Base-by-base conservation (phyloP, 75 land plant genomes). In the Pinus albicaulis region DNA sequence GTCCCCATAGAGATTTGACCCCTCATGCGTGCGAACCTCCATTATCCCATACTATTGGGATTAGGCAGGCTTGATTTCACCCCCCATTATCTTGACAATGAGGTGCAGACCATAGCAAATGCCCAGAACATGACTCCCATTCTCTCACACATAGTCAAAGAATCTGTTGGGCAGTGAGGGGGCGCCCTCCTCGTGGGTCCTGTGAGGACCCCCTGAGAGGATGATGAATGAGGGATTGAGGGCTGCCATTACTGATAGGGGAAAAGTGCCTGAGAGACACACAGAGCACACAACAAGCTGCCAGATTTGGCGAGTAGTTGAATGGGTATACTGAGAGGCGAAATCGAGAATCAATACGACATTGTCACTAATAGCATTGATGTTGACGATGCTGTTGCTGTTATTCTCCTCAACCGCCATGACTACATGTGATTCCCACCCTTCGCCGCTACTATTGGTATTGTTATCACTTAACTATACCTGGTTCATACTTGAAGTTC, bases 321-420 rank as follows among this genome's bases (percentile, higher is more conserved):
- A 92, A 81, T 96, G 99, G 23, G 97, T 96, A 82, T 96, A 93
- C 76, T 96, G 99, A 11, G 99, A 96, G 22, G 97, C 99, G 73
- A 76, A 96, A 79, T 96, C 99, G 17, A 96, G 87, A 72, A 93
- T 91, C 68, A 96, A 71, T 3, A 93, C 97, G 24, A 85, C 80
- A 61, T 86, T 88, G 3, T 76, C 74, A 17, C 12, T 60, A 2
- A 34, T 34, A 34, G 36, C 36, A 34, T 34, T 34, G 55, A 62
- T 28, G 65, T 8, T 59, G 36, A 34, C 3, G 36, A 2, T 34
- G 36, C 36, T 34, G 36, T 3, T 34, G 36, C 3, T 34, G 36
- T 34, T 34, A 6, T 22, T 17, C 61, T 7, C 26, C 23, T 59
- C 61, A 4, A 6, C 22, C 25, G 61, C 61, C 61, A 59, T 59